Evolutionary conservation across 1,139 yeast species (phyloP), one percentile per base, ranked within the genome.

Genomic region (Magnusiomyces clavatus): DNA sequence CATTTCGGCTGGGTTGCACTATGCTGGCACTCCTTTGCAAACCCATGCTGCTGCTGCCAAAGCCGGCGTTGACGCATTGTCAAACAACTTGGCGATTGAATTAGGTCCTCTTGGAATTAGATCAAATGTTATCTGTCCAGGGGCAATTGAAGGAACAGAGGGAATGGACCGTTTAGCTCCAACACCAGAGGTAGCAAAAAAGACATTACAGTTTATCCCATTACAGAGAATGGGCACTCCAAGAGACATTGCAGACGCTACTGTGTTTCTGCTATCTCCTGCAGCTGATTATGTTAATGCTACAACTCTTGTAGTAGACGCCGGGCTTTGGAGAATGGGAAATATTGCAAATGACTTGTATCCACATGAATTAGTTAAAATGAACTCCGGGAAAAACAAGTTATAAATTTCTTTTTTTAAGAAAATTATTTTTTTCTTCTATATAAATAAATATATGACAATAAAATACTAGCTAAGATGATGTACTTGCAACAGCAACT

Each of bases 41-140:
- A 64, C 79, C 6, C 97, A 88, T 60, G 96, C 87, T 1, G 85
- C 89, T 1, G 96, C 97, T 0, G 96, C 96, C 6, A 89, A 89
- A 70, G 96, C 96, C 1, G 97, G 96, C 19, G 80, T 89, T 38
- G 97, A 90, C 64, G 94, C 96, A 0, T 71, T 89, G 45, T 81
- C 89, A 19, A 81, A 83, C 58, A 83, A 88, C 0, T 69, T 89
- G 56, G 95, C 96, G 0, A 89, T 86, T 8, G 97, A 89, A 68
- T 73, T 87, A 56, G 97, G 96, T 1, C 95, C 96, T 0, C 65
- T 85, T 54, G 96, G 97, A 2, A 78, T 89, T 47, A 76, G 90
- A 53, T 77, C 81, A 49, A 89, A 89, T 66, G 80, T 86, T 64
- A 78, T 89, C 58, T 96, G 96, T 1, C 97, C 97, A 0, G 96